phyloP scores from a whole-genome alignment of 371 early-diverging fungal genomes.

The Mortierella sp. region DNA sequence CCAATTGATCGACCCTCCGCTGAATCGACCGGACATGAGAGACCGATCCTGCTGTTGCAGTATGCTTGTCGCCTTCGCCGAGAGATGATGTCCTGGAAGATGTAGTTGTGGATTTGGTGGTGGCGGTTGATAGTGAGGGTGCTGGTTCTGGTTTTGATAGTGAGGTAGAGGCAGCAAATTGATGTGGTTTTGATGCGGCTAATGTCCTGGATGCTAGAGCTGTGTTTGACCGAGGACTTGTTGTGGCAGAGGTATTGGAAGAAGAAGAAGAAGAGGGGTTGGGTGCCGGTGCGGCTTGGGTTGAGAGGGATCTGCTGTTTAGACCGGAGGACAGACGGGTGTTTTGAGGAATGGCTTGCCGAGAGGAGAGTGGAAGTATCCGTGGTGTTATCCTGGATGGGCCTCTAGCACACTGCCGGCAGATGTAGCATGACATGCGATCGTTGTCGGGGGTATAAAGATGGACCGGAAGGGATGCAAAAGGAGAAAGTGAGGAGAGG shows the following conservation, averaged over 20 bases:
- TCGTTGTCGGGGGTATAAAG: slow-evolving; percentile 13
- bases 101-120: neutral
- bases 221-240: neutral
- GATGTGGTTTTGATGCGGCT: neutral
- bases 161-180: neutral
- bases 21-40: neutral
- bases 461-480: neutral
- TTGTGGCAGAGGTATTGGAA: neutral
- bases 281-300: neutral
- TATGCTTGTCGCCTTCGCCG: neutral
- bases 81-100: neutral
- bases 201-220: neutral
- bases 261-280: neutral
- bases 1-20: slow-evolving; percentile 20
- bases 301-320: neutral
- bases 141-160: neutral
- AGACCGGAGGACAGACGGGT: neutral
- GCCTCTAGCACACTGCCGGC: slow-evolving; percentile 4
- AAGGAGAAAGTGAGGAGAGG: neutral
- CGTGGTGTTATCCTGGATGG: neutral
- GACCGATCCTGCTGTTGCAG: neutral
- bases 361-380: neutral
- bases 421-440: slow-evolving; percentile 13
- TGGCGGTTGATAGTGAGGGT: neutral
- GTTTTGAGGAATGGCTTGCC: neutral